Percentiles rank a stretch among this genome's conserved stretches.
Evolutionary conservation across 352 stramenopile species (phyloP).

Genomic region (Phytophthora idaei): DNA sequence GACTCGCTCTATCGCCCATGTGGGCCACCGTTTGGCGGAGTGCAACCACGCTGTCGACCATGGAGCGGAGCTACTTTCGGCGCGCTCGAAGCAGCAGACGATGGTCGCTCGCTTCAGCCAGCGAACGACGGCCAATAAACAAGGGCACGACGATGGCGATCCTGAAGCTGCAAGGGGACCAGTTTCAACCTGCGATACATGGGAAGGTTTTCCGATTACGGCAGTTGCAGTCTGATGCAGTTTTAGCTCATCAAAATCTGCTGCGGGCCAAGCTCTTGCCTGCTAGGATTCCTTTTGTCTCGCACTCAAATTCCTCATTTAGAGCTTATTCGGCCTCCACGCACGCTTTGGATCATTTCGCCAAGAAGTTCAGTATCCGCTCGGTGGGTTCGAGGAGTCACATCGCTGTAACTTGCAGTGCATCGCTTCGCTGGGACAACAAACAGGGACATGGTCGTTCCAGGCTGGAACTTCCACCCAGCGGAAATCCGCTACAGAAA

Average conservation of each 20-base stretch:
- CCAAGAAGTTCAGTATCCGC: background rate
- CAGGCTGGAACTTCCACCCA: background rate
- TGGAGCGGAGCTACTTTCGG: conserved; percentile 4
- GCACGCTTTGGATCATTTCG: background rate
- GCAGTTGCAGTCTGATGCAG: conserved; percentile 5
- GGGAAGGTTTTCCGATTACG: conserved; percentile 13
- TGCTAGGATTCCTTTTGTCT: background rate
- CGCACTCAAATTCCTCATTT: background rate
- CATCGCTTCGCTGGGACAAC: background rate
- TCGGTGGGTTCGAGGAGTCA: background rate
- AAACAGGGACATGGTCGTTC: background rate
- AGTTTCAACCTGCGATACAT: conserved; percentile 12
- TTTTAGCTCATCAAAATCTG: background rate
- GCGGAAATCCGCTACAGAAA: background rate
- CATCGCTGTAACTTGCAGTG: background rate
- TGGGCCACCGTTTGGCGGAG: background rate
- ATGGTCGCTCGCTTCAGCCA: conserved; percentile 5
- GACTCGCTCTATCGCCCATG: conserved; percentile 19
- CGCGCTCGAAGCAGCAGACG: background rate
- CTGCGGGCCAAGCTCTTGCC: background rate
- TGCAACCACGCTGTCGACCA: conserved; percentile 4
- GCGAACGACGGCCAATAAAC: conserved; percentile 2
- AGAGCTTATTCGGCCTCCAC: background rate
- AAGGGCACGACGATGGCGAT: conserved; percentile 19
- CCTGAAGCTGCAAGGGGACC: conserved; percentile 3